Evolutionary conservation across 257 asterid species (phyloP).

Genomic region (Leonotis leonurus): DNA sequence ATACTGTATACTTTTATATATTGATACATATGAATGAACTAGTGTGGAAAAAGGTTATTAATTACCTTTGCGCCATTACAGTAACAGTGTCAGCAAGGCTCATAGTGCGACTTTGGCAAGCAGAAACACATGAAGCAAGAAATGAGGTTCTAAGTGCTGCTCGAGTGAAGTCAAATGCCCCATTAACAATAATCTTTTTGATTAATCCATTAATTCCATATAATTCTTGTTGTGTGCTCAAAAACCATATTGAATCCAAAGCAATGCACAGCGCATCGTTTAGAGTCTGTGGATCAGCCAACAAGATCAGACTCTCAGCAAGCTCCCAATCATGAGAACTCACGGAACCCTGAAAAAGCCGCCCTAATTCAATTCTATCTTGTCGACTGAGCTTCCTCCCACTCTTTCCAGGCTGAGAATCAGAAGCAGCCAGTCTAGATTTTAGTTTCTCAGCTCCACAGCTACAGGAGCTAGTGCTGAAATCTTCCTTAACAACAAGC

Average conservation of each 20-base stretch:
- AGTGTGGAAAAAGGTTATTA: conserved; percentile 1
- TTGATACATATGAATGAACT: neutral
- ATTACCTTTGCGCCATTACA: conserved; percentile 96
- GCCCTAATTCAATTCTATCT: conserved; percentile 82
- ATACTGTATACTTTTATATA: neutral
- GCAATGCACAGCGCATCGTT: conserved; percentile 88
- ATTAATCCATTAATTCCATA: conserved; percentile 74
- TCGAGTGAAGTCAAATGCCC: conserved; percentile 92
- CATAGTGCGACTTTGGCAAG: conserved; percentile 95
- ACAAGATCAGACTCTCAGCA: conserved; percentile 72
- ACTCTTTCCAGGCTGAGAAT: conserved; percentile 51
- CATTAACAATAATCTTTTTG: conserved; percentile 70
- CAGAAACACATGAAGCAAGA: conserved; percentile 96
- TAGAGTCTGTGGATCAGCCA: conserved; percentile 91
- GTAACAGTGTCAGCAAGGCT: conserved; percentile 92
- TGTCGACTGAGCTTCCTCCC: conserved; percentile 82
- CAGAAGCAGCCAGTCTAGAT: conserved; percentile 54
- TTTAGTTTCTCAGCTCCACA: conserved; percentile 82
- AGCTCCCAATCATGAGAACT: conserved; percentile 93
- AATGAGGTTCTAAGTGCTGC: conserved; percentile 95
- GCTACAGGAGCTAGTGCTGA: conserved; percentile 41
- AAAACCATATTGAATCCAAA: conserved; percentile 92
- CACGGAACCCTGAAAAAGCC: conserved; percentile 91
- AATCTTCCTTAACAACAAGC: conserved; percentile 48
- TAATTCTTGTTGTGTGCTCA: conserved; percentile 66